Conservation (phyloP, 305 asterid genomes). For the Fraxinus ornus region DNA sequence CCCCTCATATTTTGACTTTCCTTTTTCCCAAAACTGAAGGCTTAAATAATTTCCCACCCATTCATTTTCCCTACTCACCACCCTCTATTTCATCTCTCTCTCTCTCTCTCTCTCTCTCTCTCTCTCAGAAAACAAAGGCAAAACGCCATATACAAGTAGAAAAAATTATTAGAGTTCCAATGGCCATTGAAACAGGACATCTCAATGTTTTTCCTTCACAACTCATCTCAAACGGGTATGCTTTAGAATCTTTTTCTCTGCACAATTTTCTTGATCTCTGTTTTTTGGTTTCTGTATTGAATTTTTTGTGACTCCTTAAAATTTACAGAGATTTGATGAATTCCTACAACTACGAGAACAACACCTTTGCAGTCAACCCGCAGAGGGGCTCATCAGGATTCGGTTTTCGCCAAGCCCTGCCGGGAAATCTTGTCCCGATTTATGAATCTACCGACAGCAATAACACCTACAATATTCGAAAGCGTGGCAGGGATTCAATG, state of each 20-base stretch:
- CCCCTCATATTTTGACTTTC: no score
- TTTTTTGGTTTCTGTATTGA: neutral
- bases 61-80: no score
- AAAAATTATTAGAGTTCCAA: conserved; percentile 9
- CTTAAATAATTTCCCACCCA: no score
- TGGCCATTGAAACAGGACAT: conserved; percentile 74
- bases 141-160: neutral
- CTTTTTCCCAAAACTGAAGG: no score
- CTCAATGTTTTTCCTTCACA: conserved; percentile 47
- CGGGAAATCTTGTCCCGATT: conserved; percentile 18
- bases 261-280: neutral
- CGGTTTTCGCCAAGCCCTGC: conserved; percentile 31
- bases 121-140: neutral
- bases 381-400: conserved; percentile 33
- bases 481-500: conserved; percentile 50
- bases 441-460: conserved; percentile 38
- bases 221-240: conserved; percentile 43
- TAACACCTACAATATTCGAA: conserved; percentile 33
- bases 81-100: no score
- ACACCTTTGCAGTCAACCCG: conserved; percentile 18
- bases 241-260: neutral
- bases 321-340: conserved; percentile 38
- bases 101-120: no score
- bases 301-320: neutral
- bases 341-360: conserved; percentile 12